These are phyloP conservation scores for Cordyceps pruinosa DNA, from an alignment of 2,329 filamentous ascomycete species.

Conservation along the genomic window DNA sequence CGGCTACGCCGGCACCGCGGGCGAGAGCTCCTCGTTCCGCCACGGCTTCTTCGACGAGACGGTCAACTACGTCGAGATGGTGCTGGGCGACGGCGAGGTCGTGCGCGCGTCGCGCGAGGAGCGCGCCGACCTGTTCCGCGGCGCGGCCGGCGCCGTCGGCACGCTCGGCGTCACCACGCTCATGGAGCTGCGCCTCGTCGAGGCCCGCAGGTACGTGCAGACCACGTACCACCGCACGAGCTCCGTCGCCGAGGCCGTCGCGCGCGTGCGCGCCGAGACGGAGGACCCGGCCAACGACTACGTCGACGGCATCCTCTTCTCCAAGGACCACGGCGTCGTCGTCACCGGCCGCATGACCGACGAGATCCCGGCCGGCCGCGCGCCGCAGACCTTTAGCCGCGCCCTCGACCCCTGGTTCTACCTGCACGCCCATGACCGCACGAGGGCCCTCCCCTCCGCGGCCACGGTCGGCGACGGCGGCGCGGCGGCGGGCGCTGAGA, in stretches of 20 bases:
- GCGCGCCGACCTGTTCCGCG: constrained; percentile 53
- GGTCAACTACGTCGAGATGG: constrained; percentile 58
- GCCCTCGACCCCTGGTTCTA: constrained; percentile 71
- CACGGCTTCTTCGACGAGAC: constrained; percentile 66
- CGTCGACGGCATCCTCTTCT: constrained; percentile 66
- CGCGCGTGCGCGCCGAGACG: constrained; percentile 42
- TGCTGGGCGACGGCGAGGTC: constrained; percentile 60
- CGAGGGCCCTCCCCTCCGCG: constrained; percentile 20
- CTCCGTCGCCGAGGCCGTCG: constrained; percentile 41
- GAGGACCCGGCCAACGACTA: constrained; percentile 50
- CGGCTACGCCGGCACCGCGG: constrained; percentile 63
- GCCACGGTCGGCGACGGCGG: constrained; percentile 1
- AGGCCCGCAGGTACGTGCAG: constrained; percentile 54
- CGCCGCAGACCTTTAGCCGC: constrained; percentile 49
- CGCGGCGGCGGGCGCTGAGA: constrained; percentile 8
- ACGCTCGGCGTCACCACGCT: constrained; percentile 62
- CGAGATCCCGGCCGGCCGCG: constrained; percentile 32
- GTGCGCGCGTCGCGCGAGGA: constrained; percentile 41
- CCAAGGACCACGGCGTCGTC: constrained; percentile 55
- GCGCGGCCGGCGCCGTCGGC: constrained; percentile 60
- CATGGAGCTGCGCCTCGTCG: constrained; percentile 56
- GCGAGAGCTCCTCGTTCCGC: constrained; percentile 63
- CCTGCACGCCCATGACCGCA: constrained; percentile 54
- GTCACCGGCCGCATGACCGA: constrained; percentile 58
- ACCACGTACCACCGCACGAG: constrained; percentile 52